Evolutionary conservation across 2,329 filamentous ascomycete genomes (phyloP), one percentile per base, ranked within the genome.

Genomic region (Botrytis hyacinthi): DNA sequence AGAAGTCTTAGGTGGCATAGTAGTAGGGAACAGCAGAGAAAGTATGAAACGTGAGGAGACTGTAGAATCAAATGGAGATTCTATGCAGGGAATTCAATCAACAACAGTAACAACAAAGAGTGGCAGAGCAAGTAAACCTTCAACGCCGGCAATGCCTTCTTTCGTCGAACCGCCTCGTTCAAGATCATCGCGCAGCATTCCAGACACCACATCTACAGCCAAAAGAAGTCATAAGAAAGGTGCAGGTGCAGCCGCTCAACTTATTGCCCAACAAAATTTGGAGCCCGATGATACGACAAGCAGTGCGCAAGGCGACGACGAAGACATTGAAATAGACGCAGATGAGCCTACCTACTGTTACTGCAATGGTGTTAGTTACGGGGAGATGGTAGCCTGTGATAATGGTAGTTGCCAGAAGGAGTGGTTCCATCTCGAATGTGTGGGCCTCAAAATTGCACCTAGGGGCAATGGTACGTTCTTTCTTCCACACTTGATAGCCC

Each of bases 351-450:
- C 89, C 22, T 95, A 95, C 81, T 94, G 93, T 82, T 93, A 93
- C 82, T 94, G 93, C 81, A 92, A 94, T 78, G 88, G 90, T 66
- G 90, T 94, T 72, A 94, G 92, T 79, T 95, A 94, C 80, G 92
- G 93, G 32, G 92, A 93, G 83, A 95, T 95, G 93, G 92, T 95
- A 61, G 93, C 91, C 3, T 95, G 92, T 80, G 93, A 95, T 80
- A 90, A 89, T 12, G 88, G 91, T 74, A 88, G 89, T 67, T 95
- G 93, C 82, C 87, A 89, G 77, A 87, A 89, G 75, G 92, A 95
- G 82, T 95, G 93, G 93, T 95, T 95, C 84, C 93, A 95, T 85
- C 83, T 96, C 68, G 91, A 91, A 68, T 96, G 93, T 81, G 93
- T 94, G 44, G 93, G 93, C 40, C 83, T 96, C 78, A 92, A 91